Conservation (phyloP, 331 rosid species). For the Saraca asoca region DNA sequence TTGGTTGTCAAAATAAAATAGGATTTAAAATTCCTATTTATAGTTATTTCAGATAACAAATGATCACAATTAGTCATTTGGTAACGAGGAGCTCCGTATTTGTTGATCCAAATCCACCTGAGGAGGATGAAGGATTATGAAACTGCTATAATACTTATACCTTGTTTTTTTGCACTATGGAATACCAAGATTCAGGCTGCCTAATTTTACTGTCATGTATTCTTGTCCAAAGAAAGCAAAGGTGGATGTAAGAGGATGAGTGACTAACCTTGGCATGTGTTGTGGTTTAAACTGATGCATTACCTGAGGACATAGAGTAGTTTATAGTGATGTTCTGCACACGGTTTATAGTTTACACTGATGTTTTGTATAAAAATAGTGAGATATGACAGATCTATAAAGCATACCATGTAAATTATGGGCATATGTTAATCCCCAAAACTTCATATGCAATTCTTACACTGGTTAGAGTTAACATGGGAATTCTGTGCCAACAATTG, state of each 20-base stretch:
- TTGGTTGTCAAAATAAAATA: constrained; percentile 15
- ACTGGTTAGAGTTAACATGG: not conserved
- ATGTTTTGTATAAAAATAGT: not conserved
- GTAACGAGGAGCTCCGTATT: not conserved
- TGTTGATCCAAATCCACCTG: constrained; percentile 20
- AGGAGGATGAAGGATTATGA: not conserved
- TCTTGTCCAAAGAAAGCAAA: too few relatives aligned
- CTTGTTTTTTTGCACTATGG: too few relatives aligned
- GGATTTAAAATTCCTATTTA: not conserved
- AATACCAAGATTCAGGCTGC: too few relatives aligned
- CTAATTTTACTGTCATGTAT: too few relatives aligned
- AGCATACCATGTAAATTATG: constrained; percentile 1
- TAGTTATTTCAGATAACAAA: not conserved
- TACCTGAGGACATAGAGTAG: not conserved
- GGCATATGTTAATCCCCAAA: not conserved
- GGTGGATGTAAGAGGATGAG: not conserved
- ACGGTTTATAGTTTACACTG: not conserved
- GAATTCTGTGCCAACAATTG: too few relatives aligned
- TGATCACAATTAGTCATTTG: not conserved
- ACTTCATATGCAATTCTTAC: not conserved
- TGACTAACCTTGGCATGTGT: not conserved
- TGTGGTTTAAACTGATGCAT: not conserved
- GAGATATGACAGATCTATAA: constrained; percentile 1
- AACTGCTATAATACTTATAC: constrained; percentile 4
- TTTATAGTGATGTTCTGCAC: constrained; percentile 2